phyloP scores from a whole-genome alignment of 768 basidiomycete genomes.

The Phlebiopsis flavidoalba region DNA sequence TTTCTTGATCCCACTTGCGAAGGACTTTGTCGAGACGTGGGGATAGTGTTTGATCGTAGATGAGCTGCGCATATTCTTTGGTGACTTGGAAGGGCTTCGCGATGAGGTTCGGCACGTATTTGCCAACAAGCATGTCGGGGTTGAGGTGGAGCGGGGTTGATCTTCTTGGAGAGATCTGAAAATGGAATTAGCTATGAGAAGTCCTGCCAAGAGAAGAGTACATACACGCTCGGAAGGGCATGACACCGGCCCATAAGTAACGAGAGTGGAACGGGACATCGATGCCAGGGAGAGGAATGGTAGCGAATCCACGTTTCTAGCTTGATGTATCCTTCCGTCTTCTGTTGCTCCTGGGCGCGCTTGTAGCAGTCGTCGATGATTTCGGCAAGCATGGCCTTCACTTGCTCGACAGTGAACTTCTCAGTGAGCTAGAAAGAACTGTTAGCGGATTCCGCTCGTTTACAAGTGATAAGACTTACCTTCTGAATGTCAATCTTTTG shows the following conservation, averaged over 20 bases:
- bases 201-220: slow-evolving; percentile 13
- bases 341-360: slow-evolving; percentile 72
- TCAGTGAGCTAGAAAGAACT: slow-evolving; percentile 62
- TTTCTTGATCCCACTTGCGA: slow-evolving; percentile 87
- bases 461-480: slow-evolving; percentile 34
- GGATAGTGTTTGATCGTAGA: slow-evolving; percentile 95
- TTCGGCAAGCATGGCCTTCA: slow-evolving; percentile 92
- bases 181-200: slow-evolving; percentile 24
- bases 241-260: slow-evolving; percentile 97
- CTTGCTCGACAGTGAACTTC: slow-evolving; percentile 83
- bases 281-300: slow-evolving; percentile 92
- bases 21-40: slow-evolving; percentile 95
- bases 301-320: slow-evolving; percentile 96
- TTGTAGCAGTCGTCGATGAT: slow-evolving; percentile 82
- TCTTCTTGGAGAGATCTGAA: slow-evolving; percentile 90
- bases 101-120: slow-evolving; percentile 97
- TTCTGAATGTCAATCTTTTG: slow-evolving; percentile 93
- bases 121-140: slow-evolving; percentile 90
- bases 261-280: slow-evolving; percentile 99
- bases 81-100: slow-evolving; percentile 82
- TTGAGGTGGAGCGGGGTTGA: slow-evolving; percentile 87
- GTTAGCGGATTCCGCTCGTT: neutral
- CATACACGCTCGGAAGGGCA: slow-evolving; percentile 95
- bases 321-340: slow-evolving; percentile 81
- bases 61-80: slow-evolving; percentile 86